These are phyloP conservation scores for Penicillium expansum DNA, from an alignment of 2,329 filamentous ascomycete species.

Conservation along the genomic window DNA sequence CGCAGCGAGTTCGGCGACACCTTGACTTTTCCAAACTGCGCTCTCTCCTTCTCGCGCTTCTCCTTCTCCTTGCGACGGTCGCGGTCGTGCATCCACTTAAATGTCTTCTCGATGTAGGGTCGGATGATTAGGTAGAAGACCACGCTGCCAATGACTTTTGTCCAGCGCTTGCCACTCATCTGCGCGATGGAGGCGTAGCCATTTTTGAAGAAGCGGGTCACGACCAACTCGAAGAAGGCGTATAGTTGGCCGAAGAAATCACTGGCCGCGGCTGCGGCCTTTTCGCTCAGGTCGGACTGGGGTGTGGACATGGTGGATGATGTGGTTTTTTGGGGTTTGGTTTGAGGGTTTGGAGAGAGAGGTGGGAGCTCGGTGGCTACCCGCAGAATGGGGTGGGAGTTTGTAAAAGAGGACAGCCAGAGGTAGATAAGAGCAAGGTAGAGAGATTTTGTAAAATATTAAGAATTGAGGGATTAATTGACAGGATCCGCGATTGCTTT, in stretches of 20 bases:
- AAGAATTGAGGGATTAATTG: constrained; percentile 6
- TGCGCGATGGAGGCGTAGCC: constrained; percentile 43
- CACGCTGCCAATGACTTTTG: constrained; percentile 69
- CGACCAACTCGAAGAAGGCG: constrained; percentile 22
- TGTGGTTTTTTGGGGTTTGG: not conserved
- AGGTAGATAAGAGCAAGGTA: not conserved
- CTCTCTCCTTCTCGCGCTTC: constrained; percentile 56
- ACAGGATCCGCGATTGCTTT: constrained; percentile 7
- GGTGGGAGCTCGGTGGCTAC: not conserved
- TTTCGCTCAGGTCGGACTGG: constrained; percentile 21
- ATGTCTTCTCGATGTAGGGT: constrained; percentile 69
- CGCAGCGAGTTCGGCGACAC: constrained; percentile 66
- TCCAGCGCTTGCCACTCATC: constrained; percentile 48
- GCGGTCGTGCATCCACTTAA: constrained; percentile 53
- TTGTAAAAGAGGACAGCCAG: not conserved
- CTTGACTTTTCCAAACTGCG: constrained; percentile 49
- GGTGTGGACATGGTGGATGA: constrained; percentile 22
- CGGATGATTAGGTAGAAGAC: constrained; percentile 71
- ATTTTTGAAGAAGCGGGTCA: constrained; percentile 40
- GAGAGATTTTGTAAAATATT: not conserved
- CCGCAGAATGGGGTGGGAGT: not conserved
- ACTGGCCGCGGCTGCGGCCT: constrained; percentile 24
- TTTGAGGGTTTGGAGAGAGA: not conserved
- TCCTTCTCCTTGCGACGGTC: constrained; percentile 47
- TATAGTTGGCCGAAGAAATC: constrained; percentile 35